Base-by-base conservation (phyloP, 2,329 filamentous ascomycete genomes). In the Mollisia scopiformis region DNA sequence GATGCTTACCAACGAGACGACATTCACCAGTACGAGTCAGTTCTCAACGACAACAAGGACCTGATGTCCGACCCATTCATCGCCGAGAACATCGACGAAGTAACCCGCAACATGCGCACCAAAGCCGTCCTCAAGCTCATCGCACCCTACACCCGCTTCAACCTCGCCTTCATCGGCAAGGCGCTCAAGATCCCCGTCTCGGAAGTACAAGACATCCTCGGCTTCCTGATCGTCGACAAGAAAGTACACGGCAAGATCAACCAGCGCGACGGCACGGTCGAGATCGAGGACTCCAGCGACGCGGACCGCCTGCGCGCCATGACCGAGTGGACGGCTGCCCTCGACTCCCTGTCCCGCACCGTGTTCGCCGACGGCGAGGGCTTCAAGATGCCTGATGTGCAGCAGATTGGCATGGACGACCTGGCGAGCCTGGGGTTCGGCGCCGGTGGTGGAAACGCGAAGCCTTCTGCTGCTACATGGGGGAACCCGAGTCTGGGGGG, bases 71-170 rank as follows among this genome's bases (percentile, higher is more conserved):
- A 99, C 75, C 88, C 91, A 0, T 99, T 98, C 78, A 99, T 99
- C 69, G 94, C 94, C 28, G 95, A 98, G 78, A 98, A 99, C 74
- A 99, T 99, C 69, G 95, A 98, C 76, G 95, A 99, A 78, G 94
- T 99, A 59, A 99, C 94, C 55, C 91, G 95, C 46, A 97, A 95
- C 76, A 97, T 99, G 90, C 91, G 95, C 57, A 98, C 93, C 67
- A 97, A 97, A 81, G 94, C 93, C 1, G 88, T 98, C 10, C 80
- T 97, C 65, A 97, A 95, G 78, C 82, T 98, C 25, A 95, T 98
- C 65, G 93, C 93, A 4, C 95, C 95, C 0, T 99, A 98, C 80
- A 96, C 92, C 6, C 88, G 93, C 55, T 97, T 98, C 85, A 92
- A 90, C 65, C 81, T 98, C 25, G 81, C 82, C 21, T 97, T 96